These are phyloP conservation scores for Andrographis paniculata DNA, from an alignment of 305 asterid genomes.

Conservation along the genomic window DNA sequence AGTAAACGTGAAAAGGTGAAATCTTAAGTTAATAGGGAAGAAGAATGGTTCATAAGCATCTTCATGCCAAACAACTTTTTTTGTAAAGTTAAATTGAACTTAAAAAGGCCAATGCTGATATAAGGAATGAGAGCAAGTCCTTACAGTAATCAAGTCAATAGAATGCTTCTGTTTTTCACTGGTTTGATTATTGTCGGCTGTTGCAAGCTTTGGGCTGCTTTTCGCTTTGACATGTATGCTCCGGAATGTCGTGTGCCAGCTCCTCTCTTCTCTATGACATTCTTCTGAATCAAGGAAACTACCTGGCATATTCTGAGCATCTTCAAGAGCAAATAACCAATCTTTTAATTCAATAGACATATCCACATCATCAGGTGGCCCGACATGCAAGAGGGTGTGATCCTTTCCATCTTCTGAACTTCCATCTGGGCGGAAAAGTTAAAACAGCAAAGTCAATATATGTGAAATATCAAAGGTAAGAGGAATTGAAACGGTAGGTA, in stretches of 20 bases:
- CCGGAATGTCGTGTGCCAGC: conserved; percentile 87
- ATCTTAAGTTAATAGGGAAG: neutral
- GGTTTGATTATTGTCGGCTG: conserved; percentile 26
- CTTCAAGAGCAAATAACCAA: conserved; percentile 97
- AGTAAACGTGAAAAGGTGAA: neutral
- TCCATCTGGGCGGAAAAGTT: conserved; percentile 39
- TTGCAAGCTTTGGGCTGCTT: conserved; percentile 42
- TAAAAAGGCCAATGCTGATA: conserved; percentile 1
- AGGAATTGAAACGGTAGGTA: conserved; percentile 14
- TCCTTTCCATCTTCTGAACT: conserved; percentile 37
- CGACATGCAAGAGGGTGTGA: conserved; percentile 48
- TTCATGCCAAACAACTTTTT: conserved; percentile 3
- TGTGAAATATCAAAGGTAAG: conserved; percentile 19
- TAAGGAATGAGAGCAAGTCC: conserved; percentile 19
- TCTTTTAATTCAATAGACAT: conserved; percentile 73
- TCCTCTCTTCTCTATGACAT: conserved; percentile 67
- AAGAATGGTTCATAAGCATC: neutral
- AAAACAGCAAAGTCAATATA: conserved; percentile 13
- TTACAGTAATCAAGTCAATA: conserved; percentile 77
- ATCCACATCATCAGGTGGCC: conserved; percentile 87
- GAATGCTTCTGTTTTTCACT: conserved; percentile 52
- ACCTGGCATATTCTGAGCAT: conserved; percentile 56
- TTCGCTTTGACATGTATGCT: conserved; percentile 61
- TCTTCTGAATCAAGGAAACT: conserved; percentile 33
- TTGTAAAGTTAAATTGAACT: no score